Conservation (phyloP, 176 grass and related monocot species). For the Lolium perenne region DNA sequence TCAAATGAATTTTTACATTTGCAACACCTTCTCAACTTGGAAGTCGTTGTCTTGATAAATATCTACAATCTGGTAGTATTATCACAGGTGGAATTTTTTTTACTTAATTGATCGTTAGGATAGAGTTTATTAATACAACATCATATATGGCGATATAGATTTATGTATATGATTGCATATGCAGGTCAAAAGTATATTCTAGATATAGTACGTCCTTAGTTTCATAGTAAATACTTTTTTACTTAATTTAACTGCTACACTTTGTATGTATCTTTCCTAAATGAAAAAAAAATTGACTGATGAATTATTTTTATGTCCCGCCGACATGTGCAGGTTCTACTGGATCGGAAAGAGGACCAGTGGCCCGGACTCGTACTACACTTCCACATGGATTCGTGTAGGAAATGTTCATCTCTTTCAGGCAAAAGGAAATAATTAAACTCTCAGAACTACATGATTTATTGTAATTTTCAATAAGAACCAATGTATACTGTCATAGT, state of each 20-base stretch:
- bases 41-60: neutral
- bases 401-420: neutral
- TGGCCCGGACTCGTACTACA: neutral
- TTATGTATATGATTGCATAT: neutral
- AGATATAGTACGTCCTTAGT: neutral
- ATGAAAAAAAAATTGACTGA: neutral
- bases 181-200: neutral
- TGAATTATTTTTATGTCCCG: neutral
- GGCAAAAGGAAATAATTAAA: neutral
- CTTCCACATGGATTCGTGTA: slow-evolving; percentile 5
- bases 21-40: neutral
- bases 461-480: neutral
- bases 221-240: neutral
- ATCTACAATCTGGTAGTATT: slow-evolving; percentile 1
- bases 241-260: neutral
- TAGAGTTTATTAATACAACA: neutral
- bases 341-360: neutral
- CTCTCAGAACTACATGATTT: neutral
- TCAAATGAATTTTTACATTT: neutral
- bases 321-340: neutral
- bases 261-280: neutral
- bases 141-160: neutral
- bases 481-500: neutral
- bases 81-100: too few species aligned
- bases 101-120: neutral